Base-by-base conservation (phyloP, 805 yeast genomes). In the Ogataea zsoltii region DNA sequence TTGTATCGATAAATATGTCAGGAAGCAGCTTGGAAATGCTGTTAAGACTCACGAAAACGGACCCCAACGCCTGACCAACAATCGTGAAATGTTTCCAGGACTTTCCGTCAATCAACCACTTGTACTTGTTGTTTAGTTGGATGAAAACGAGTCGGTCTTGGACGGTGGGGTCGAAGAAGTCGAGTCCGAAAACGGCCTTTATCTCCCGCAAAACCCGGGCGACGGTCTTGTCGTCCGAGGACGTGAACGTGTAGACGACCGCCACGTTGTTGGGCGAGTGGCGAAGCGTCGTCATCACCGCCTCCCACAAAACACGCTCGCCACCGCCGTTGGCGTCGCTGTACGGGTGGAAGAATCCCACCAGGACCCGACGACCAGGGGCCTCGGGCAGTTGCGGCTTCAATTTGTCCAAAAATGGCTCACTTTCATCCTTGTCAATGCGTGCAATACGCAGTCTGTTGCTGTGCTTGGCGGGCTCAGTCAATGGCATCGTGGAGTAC, bases 271-370 rank as follows among this genome's bases (percentile, higher is more conserved):
- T 58, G 6, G 68, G 66, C 49, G 75, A 71, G 17, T 70, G 66
- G 9, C 63, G 53, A 48, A 91, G 69, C 0, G 96, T 86, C 26
- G 83, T 75, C 54, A 79, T 76, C 6, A 92, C 88, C 0, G 97
- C 96, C 44, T 88, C 90, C 99, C 99, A 94, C 33, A 94, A 70
- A 0, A 94, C 99, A 45, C 92, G 79, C 62, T 94, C 99, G 18
- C 99, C 99, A 25, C 99, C 99, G 15, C 99, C 99, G 37, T 96
- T 96, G 32, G 96, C 95, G 62, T 87, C 88, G 52, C 97, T 90
- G 57, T 84, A 87, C 0, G 99, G 99, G 67, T 94, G 99, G 70
- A 94, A 90, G 59, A 86, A 91, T 5, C 98, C 99, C 61, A 72
- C 84, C 10, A 88, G 64, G 9, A 73, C 54, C 33, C 58, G 63